Conservation (phyloP, 345 rosid species). For the Citrus cavaleriei region DNA sequence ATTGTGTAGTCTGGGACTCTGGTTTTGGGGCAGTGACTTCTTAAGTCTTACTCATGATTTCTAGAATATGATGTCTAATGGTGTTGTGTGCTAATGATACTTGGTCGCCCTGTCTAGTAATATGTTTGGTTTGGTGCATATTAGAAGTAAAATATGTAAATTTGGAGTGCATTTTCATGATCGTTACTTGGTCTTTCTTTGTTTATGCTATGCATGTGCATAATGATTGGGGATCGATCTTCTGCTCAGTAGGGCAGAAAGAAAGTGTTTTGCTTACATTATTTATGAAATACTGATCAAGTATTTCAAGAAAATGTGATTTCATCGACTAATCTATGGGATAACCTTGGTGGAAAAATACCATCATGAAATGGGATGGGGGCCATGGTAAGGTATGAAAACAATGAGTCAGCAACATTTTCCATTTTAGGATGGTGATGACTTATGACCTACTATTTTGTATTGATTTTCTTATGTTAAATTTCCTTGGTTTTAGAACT, state of each 20-base stretch:
- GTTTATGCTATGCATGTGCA: neutral
- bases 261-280: neutral
- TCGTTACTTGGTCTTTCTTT: neutral
- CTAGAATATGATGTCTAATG: neutral
- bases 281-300: neutral
- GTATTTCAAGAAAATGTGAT: neutral
- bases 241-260: neutral
- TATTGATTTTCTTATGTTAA: neutral
- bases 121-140: neutral
- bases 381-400: no score
- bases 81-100: neutral
- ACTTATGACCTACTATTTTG: neutral
- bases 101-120: neutral
- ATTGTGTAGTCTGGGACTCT: neutral
- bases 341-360: neutral
- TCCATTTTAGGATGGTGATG: neutral
- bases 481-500: neutral
- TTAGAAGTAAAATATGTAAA: neutral
- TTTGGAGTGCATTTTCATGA: neutral
- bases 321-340: neutral
- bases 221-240: neutral
- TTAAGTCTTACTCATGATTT: neutral
- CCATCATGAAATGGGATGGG: neutral
- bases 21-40: neutral
- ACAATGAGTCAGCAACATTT: no score